Evolutionary conservation across 2,329 filamentous ascomycete genomes (phyloP).

Genomic region (Scedosporium aurantiacum): DNA sequence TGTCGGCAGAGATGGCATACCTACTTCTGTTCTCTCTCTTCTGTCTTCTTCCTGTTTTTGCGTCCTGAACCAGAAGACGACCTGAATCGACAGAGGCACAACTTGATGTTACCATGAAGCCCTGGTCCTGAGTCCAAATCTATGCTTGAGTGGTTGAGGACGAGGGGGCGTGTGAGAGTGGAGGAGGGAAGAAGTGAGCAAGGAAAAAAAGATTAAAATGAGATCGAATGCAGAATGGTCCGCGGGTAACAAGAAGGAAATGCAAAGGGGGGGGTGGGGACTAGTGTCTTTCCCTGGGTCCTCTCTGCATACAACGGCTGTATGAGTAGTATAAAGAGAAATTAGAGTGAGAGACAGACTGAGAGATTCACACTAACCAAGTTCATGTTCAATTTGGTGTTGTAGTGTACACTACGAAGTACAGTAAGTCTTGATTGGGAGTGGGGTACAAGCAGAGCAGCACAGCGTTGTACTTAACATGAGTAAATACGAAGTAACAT

Average conservation of each 20-base stretch:
- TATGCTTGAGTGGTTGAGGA: neutral
- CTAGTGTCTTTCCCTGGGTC: neutral
- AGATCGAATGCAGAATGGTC: neutral
- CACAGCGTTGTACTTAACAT: no score
- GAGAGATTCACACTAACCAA: neutral
- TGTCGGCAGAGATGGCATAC: neutral
- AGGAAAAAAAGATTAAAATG: neutral
- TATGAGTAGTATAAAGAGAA: neutral
- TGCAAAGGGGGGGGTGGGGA: neutral
- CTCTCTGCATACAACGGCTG: neutral
- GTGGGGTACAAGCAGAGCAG: no score
- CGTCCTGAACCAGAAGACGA: constrained; percentile 1
- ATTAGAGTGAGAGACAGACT: neutral
- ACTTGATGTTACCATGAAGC: neutral
- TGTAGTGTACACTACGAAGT: no score
- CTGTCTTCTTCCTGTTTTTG: neutral
- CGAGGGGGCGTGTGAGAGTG: constrained; percentile 6
- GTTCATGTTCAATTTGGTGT: no score
- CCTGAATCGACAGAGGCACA: neutral
- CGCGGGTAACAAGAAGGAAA: neutral
- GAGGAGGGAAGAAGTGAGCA: neutral
- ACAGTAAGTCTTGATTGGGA: no score
- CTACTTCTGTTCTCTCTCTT: neutral
- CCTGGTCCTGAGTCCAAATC: neutral
- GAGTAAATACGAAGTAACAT: no score